phyloP scores from a whole-genome alignment of 2,329 filamentous ascomycete species.

The Sclerotinia minor region DNA sequence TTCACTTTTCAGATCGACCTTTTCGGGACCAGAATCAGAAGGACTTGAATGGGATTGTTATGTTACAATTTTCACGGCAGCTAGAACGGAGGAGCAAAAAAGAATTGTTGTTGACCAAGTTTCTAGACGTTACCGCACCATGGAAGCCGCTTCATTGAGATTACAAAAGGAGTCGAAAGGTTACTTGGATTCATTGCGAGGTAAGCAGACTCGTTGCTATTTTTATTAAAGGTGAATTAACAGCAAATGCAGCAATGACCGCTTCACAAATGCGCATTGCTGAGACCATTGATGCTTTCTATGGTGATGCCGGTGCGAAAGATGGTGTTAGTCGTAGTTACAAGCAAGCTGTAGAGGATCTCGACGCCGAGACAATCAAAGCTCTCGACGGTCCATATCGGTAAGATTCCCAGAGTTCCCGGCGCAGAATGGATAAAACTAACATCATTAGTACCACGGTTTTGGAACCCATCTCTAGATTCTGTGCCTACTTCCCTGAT shows the following conservation, averaged over 20 bases:
- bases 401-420: slow-evolving; percentile 45
- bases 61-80: not conserved
- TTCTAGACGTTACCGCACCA: slow-evolving; percentile 85
- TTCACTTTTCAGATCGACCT: not conserved
- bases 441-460: slow-evolving; percentile 70
- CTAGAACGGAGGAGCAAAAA: not conserved
- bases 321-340: slow-evolving; percentile 96
- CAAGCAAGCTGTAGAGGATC: slow-evolving; percentile 96
- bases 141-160: slow-evolving; percentile 90
- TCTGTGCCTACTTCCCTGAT: slow-evolving; percentile 98
- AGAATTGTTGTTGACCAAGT: slow-evolving; percentile 1
- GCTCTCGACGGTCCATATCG: slow-evolving; percentile 94
- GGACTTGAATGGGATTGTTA: not conserved
- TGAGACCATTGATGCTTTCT: slow-evolving; percentile 98
- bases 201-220: slow-evolving; percentile 46
- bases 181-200: slow-evolving; percentile 92
- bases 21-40: not conserved
- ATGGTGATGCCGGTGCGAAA: slow-evolving; percentile 90
- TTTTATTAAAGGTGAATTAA: slow-evolving; percentile 26
- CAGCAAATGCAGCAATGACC: slow-evolving; percentile 74
- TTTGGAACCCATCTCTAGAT: slow-evolving; percentile 89
- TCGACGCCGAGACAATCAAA: slow-evolving; percentile 98
- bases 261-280: slow-evolving; percentile 99
- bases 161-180: slow-evolving; percentile 98
- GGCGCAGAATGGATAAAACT: slow-evolving; percentile 23